Evolutionary conservation across 192 early-diverging fungal genomes (phyloP).

Genomic region (Umbelopsis sp.): DNA sequence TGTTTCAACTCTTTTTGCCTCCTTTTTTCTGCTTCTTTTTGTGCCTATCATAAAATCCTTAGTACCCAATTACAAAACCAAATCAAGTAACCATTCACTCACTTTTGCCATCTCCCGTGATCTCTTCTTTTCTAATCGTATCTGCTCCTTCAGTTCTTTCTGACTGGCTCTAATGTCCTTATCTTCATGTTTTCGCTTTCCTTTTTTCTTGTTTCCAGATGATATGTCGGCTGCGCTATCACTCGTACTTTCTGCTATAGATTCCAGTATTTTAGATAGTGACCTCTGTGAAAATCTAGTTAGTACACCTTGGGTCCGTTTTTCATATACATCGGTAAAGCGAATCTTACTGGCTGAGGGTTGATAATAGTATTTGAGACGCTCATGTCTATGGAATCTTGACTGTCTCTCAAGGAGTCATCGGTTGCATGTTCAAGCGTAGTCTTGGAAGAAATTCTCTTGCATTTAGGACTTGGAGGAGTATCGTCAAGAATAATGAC

Average conservation of each 20-base stretch:
- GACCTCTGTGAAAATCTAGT: too few relatives aligned
- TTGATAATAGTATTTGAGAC: too few relatives aligned
- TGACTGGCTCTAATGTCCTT: background rate
- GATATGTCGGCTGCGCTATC: background rate
- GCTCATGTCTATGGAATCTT: too few relatives aligned
- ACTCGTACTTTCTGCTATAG: too few relatives aligned
- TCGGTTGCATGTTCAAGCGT: background rate
- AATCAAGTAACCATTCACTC: background rate
- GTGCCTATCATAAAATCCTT: background rate
- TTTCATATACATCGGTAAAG: too few relatives aligned
- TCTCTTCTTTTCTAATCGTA: background rate
- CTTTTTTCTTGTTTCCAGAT: background rate
- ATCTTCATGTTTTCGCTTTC: background rate
- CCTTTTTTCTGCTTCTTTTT: conserved; percentile 31
- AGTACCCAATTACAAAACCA: background rate
- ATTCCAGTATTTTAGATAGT: too few relatives aligned
- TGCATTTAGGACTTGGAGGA: background rate
- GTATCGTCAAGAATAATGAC: conserved; percentile 7
- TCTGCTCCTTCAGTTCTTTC: background rate
- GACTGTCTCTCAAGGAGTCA: background rate
- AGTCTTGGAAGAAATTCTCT: background rate
- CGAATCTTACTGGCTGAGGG: too few relatives aligned
- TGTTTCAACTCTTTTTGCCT: conserved; percentile 21
- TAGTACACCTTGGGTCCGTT: too few relatives aligned
- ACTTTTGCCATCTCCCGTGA: background rate